Base-by-base conservation (phyloP, 2,329 filamentous ascomycete genomes). In the Biscogniauxia marginata region DNA sequence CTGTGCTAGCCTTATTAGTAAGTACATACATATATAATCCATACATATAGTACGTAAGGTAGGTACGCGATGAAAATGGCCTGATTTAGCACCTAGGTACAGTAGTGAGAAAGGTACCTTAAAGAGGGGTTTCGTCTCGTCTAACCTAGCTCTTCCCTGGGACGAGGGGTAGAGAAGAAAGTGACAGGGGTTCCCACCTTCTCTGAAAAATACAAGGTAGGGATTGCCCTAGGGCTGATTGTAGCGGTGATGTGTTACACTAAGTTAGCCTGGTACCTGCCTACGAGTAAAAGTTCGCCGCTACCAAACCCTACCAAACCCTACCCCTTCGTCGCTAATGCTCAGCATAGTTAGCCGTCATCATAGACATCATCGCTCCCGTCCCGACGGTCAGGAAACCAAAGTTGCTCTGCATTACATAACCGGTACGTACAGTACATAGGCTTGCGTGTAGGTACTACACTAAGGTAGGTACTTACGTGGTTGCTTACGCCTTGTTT, bases 181-280 rank as follows among this genome's bases (percentile, higher is more conserved):
- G 25, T 53, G 45, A 54, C 60, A 58, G 58, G 60, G 60, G 54
- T 58, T 50, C 11, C 3, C n/a, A 21, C 45, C 46, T 60, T 60
- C 56, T 60, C 54, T 57, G 54, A 60, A 55, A 56, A 46, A 50
- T 46, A 22, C 21, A 46, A 24, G 25, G 18, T 19, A 39, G 16
- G 57, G 45, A 62, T 62, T 60, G 55, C 51, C 13, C 11, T 24
- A 16, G 22, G 16, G 13, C 25, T 49, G 57, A 58, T 55, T 55
- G 54, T 39, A 43, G 20, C 34, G 16, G 25, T 22, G 34, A 24
- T 46, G 18, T 46, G 8, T 16, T 34, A 19, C n/a, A 20, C 55
- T 54, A 49, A 52, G 46, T 56, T 60, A n/a, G 9, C 9, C 7
- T 48, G 24, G 46, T 18, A 25, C 11, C 1, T 9, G 18, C n/a